Conservation (phyloP, 83 land plant species). For the Picea abies region DNA sequence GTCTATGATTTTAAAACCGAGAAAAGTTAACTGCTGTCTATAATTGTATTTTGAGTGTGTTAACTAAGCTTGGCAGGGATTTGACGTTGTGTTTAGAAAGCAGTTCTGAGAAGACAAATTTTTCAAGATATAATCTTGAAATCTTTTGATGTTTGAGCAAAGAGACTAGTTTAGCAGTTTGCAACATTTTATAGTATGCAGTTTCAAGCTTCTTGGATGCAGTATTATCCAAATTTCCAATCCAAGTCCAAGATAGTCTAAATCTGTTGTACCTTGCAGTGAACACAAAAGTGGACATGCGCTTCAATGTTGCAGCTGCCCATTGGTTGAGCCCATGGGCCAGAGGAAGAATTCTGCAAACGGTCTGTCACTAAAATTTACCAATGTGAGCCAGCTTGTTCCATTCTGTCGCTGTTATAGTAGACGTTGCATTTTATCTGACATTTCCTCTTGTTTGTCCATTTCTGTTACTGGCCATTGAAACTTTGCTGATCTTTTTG, state of each 20-base stretch:
- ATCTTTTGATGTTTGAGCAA: background rate
- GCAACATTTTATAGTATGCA: background rate
- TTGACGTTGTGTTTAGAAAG: background rate
- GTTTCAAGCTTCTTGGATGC: background rate
- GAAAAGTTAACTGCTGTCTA: background rate
- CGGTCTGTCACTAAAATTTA: conserved; percentile 46
- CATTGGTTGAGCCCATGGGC: conserved; percentile 84
- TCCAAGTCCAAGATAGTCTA: background rate
- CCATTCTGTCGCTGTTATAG: background rate
- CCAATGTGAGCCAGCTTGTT: conserved; percentile 4
- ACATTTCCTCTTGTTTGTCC: background rate
- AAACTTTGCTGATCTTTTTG: conserved; percentile 6
- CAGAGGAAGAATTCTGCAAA: conserved; percentile 70
- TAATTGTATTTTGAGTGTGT: background rate
- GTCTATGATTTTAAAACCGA: background rate
- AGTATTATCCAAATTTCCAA: background rate
- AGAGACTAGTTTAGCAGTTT: background rate
- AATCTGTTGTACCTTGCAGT: conserved; percentile 43
- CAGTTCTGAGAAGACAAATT: background rate
- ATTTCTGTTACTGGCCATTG: background rate
- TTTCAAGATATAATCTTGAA: background rate
- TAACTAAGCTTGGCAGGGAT: background rate
- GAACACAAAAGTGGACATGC: conserved; percentile 99
- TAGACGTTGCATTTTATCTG: background rate
- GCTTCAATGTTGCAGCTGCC: conserved; percentile 91